Evolutionary conservation across 2,329 filamentous ascomycete species (phyloP).

Genomic region (Fusarium robinianum): DNA sequence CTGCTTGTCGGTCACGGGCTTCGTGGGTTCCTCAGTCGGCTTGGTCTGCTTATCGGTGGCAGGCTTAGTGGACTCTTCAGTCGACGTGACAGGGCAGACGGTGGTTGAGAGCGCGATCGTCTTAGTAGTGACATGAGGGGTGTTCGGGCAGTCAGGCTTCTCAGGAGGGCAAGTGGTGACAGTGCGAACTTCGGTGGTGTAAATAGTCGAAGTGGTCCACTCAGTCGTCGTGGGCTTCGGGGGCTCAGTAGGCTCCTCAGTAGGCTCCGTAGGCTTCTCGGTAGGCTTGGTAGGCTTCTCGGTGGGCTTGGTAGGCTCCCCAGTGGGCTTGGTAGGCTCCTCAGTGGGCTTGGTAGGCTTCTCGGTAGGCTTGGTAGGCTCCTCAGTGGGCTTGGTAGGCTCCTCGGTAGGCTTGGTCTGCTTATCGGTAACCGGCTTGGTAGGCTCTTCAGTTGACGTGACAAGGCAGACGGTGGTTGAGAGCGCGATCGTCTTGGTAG

Average conservation of each 20-base stretch:
- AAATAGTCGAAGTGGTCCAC: conserved; percentile 25
- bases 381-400: conserved; percentile 3
- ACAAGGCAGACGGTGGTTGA: conserved; percentile 31
- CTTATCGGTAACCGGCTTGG: conserved; percentile 4
- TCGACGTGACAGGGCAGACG: too few species aligned
- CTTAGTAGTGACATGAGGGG: conserved; percentile 21
- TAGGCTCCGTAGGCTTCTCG: conserved; percentile 4
- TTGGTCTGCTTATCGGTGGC: too few species aligned
- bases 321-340: conserved; percentile 9
- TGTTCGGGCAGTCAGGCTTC: conserved; percentile 12
- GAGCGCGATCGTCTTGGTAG: conserved; percentile 30
- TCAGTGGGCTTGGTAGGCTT: conserved; percentile 5
- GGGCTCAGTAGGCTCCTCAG: not conserved
- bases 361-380: conserved; percentile 9
- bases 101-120: conserved; percentile 20
- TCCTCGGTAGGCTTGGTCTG: conserved; percentile 7
- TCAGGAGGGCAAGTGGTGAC: conserved; percentile 22
- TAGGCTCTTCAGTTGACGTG: conserved; percentile 2
- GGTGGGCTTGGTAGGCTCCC: conserved; percentile 2
- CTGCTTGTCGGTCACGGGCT: too few species aligned
- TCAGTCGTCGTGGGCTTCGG: not conserved
- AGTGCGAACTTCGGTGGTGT: conserved; percentile 23
- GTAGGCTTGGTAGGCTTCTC: conserved; percentile 8
- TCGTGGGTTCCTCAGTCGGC: too few species aligned
- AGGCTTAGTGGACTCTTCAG: too few species aligned